Conservation (phyloP, 805 yeast genomes). For the Myxozyma mucilagina region DNA sequence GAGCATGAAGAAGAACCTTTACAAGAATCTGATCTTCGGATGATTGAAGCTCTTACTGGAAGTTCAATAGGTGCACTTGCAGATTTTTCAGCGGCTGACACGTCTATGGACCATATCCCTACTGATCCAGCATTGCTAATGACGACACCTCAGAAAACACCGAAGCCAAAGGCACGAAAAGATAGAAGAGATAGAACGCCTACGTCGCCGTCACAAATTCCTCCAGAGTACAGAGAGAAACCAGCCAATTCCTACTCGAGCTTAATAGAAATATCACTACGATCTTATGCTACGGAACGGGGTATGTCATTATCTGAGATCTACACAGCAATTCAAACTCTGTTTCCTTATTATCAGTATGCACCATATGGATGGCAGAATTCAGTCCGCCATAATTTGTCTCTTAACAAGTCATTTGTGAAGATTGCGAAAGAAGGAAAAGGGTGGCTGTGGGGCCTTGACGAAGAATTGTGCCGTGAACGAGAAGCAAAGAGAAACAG, state of each 20-base stretch:
- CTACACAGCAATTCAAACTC: constrained; percentile 78
- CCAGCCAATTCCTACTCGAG: constrained; percentile 81
- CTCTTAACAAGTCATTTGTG: constrained; percentile 80
- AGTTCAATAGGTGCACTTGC: constrained; percentile 1
- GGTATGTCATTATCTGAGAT: constrained; percentile 86
- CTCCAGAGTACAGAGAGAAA: constrained; percentile 79
- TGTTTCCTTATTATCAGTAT: constrained; percentile 87
- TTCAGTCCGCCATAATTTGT: constrained; percentile 84
- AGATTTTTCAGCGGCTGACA: background rate
- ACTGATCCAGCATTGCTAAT: constrained; percentile 7
- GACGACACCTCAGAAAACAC: background rate
- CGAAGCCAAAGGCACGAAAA: constrained; percentile 12
- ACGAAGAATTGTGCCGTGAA: constrained; percentile 79
- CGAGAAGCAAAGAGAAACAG: constrained; percentile 72
- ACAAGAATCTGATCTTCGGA: constrained; percentile 13
- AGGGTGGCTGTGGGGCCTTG: constrained; percentile 94
- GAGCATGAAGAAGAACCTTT: constrained; percentile 5
- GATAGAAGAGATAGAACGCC: constrained; percentile 24
- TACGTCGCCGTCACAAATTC: constrained; percentile 58
- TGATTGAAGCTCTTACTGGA: constrained; percentile 20
- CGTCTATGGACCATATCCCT: background rate
- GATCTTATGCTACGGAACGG: constrained; percentile 61
- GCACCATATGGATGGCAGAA: constrained; percentile 99
- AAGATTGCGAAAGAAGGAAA: constrained; percentile 87
- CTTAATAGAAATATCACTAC: constrained; percentile 75